phyloP scores from a whole-genome alignment of 2,329 filamentous ascomycete genomes.

The Aspergillus oerlinghausenensis region DNA sequence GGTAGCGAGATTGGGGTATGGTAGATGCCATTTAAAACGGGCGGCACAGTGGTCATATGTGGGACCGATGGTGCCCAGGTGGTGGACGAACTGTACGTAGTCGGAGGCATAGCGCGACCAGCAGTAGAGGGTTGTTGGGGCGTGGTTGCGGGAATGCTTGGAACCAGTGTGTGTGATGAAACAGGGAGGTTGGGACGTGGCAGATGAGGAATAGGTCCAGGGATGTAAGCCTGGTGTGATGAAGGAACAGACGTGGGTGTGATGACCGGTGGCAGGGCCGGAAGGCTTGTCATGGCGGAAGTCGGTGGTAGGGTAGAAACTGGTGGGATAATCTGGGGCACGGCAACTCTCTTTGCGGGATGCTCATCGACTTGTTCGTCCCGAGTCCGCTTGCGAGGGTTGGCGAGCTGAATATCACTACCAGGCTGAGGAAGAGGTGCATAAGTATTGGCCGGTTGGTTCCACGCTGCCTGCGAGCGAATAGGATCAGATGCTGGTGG shows the following conservation, averaged over 20 bases:
- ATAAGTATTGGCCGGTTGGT: slow-evolving; percentile 23
- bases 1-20: slow-evolving; percentile 25
- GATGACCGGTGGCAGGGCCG: slow-evolving; percentile 32
- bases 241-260: slow-evolving; percentile 31
- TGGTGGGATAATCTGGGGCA: slow-evolving; percentile 20
- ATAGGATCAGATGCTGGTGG: slow-evolving; percentile 32
- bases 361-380: slow-evolving; percentile 54
- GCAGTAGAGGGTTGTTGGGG: slow-evolving; percentile 60
- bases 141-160: slow-evolving; percentile 38
- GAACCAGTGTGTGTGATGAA: slow-evolving; percentile 47
- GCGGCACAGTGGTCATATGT: slow-evolving; percentile 28
- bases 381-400: slow-evolving; percentile 55
- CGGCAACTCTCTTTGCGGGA: slow-evolving; percentile 49
- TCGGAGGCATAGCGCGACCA: slow-evolving; percentile 66
- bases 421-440: slow-evolving; percentile 19
- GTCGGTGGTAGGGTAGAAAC: slow-evolving; percentile 23
- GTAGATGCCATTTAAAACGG: slow-evolving; percentile 26
- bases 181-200: slow-evolving; percentile 69
- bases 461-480: slow-evolving; percentile 25
- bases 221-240: slow-evolving; percentile 24
- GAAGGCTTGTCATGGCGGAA: slow-evolving; percentile 19
- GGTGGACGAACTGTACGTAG: slow-evolving; percentile 58
- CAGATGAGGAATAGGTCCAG: slow-evolving; percentile 49
- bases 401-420: slow-evolving; percentile 17
- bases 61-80: slow-evolving; percentile 46